Conservation (phyloP, 495 filamentous ascomycete genomes). For the Acidiella bohemica region DNA sequence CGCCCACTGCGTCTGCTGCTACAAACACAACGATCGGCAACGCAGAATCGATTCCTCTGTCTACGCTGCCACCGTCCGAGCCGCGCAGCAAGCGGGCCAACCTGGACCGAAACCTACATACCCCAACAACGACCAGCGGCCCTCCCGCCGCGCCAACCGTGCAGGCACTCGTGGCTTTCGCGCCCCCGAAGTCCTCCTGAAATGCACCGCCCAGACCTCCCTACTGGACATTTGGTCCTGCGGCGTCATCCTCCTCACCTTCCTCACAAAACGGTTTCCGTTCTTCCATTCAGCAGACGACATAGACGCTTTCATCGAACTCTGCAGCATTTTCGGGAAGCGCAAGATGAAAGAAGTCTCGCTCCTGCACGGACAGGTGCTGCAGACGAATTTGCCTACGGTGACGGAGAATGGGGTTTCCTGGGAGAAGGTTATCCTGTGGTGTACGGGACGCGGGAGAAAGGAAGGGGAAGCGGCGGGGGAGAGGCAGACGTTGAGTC, state of each 20-base stretch:
- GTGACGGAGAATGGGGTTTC: slow-evolving; percentile 73
- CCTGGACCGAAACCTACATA: slow-evolving; percentile 32
- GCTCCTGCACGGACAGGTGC: slow-evolving; percentile 68
- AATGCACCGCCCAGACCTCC: slow-evolving; percentile 92
- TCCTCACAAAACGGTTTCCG: slow-evolving; percentile 79
- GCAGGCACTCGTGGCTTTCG: slow-evolving; percentile 95
- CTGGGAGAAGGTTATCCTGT: slow-evolving; percentile 84
- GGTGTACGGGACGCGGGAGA: slow-evolving; percentile 56
- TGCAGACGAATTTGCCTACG: slow-evolving; percentile 83
- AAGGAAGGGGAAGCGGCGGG: slow-evolving; percentile 33
- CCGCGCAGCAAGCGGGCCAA: slow-evolving; percentile 20
- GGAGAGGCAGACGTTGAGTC: slow-evolving; percentile 37
- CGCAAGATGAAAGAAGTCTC: slow-evolving; percentile 70
- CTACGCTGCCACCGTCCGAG: slow-evolving; percentile 14
- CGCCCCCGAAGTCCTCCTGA: slow-evolving; percentile 91
- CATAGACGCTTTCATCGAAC: slow-evolving; percentile 92
- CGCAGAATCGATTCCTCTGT: slow-evolving; percentile 26
- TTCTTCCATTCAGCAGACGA: slow-evolving; percentile 98
- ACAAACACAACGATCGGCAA: slow-evolving; percentile 28
- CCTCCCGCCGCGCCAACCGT: slow-evolving; percentile 78
- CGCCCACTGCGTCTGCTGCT: slow-evolving; percentile 58
- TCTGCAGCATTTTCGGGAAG: slow-evolving; percentile 86
- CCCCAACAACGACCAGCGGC: slow-evolving; percentile 69
- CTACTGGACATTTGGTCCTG: slow-evolving; percentile 90
- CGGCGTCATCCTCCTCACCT: slow-evolving; percentile 83